Evolutionary conservation across 768 basidiomycete genomes (phyloP).

Genomic region (Leccinum uliginosum): DNA sequence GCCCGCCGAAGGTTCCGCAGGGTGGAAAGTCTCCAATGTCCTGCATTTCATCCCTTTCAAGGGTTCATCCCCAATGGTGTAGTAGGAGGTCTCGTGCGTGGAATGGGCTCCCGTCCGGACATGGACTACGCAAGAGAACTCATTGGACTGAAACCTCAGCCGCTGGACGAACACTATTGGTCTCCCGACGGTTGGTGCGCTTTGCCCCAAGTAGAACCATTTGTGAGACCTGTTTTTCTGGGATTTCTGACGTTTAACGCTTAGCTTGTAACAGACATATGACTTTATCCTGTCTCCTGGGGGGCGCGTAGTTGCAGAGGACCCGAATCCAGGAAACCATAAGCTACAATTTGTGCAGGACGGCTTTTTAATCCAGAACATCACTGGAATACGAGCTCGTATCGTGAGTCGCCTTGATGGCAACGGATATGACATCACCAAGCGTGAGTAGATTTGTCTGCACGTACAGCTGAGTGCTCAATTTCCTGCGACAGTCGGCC

Average conservation of each 20-base stretch:
- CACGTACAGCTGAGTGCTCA: conserved; percentile 2
- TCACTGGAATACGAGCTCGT: conserved; percentile 73
- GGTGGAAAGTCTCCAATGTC: conserved; percentile 69
- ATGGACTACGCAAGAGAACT: conserved; percentile 77
- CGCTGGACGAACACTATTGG: conserved; percentile 56
- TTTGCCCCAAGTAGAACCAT: conserved; percentile 59
- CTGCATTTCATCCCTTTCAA: conserved; percentile 51
- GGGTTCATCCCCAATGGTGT: conserved; percentile 29
- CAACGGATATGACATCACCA: conserved; percentile 81
- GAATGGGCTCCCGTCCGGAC: conserved; percentile 71
- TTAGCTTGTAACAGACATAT: conserved; percentile 50
- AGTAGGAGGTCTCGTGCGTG: conserved; percentile 51
- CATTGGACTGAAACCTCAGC: conserved; percentile 48
- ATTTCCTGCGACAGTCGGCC: conserved; percentile 57
- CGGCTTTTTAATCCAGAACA: conserved; percentile 73
- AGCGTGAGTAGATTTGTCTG: conserved; percentile 46
- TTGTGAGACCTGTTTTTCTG: conserved; percentile 43
- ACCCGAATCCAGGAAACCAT: conserved; percentile 58
- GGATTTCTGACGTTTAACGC: neutral
- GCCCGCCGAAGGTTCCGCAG: conserved; percentile 57
- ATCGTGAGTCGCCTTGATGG: conserved; percentile 79
- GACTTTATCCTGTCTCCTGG: conserved; percentile 74
- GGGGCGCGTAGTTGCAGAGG: conserved; percentile 53
- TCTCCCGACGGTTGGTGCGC: conserved; percentile 73
- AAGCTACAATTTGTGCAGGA: conserved; percentile 61